Evolutionary conservation across 345 rosid genomes (phyloP), one percentile per base, ranked within the genome.

Genomic region (Salix purpurea): DNA sequence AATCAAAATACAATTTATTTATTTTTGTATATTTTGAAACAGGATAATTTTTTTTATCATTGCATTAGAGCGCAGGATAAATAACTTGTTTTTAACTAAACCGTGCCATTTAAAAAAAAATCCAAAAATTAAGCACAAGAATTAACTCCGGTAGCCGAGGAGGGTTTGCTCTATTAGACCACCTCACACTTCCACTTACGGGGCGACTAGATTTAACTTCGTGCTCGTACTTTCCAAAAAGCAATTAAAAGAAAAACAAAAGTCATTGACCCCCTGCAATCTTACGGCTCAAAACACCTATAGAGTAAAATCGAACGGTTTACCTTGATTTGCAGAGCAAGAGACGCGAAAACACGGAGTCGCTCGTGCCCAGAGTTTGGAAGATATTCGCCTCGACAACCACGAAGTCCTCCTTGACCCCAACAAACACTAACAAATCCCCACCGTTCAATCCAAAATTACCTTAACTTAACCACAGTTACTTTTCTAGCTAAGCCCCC

Each of bases 361-460:
- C 90, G 96, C 88, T 87, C 88, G 87, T 86, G 87, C 96, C 88
- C 87, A 87, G 90, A 87, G 89, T 87, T 87, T 60, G 95, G 95
- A 89, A 86, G 87, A 81, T 85, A 86, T 83, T 79, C 84, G 76
- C 52, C 75, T 70, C 80, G 70, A 34, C 80, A 70, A 77, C 67
- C 76, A 73, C 46, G 10, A 70, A 14, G 26, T 48, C 15, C 74
- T 80, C 73, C 82, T 54, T 54, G 72, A 19, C 18, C 68, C 30
- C 34, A 18, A 62, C 60, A n/a, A 26, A 30, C 42, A 13, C 37
- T 28, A 24, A 60, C 36, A 48, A 77, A 70, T 70, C 70, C 74
- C 75, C 79, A 78, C 86, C 86, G 76, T 71, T 54, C 79, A 71
- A 58, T 12, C 71, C 24, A 30, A 74, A 58, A 34, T 7, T 30